Conservation (phyloP, 352 stramenopile genomes). For the Phytophthora tubulina region DNA sequence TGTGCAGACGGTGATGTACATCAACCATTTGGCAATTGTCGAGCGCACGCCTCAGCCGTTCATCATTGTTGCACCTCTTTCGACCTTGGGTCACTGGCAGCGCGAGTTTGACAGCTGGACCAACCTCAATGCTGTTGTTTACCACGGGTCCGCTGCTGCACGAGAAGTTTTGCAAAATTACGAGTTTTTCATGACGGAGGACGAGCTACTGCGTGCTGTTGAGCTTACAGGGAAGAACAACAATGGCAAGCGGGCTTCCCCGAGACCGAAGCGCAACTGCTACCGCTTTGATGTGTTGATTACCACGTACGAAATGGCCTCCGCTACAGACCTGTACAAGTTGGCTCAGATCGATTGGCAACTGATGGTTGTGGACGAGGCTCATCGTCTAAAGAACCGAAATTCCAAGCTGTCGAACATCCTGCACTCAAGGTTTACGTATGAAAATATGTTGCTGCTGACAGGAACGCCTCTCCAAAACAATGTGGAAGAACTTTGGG, state of each 20-base stretch:
- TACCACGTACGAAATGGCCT: slow-evolving; percentile 99
- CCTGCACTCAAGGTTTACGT: slow-evolving; percentile 82
- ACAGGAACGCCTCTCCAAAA: slow-evolving; percentile 93
- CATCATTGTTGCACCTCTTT: slow-evolving; percentile 98
- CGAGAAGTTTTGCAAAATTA: slow-evolving; percentile 93
- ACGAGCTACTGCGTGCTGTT: slow-evolving; percentile 56
- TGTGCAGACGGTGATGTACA: slow-evolving; percentile 95
- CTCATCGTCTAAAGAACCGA: slow-evolving; percentile 98
- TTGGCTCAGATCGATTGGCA: slow-evolving; percentile 95
- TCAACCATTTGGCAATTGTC: slow-evolving; percentile 97
- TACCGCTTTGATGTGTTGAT: slow-evolving; percentile 99
- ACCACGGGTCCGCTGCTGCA: slow-evolving; percentile 95
- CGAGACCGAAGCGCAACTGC: slow-evolving; percentile 59
- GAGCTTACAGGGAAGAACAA: slow-evolving; percentile 38
- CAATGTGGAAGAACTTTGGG: slow-evolving; percentile 96
- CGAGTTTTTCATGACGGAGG: slow-evolving; percentile 93
- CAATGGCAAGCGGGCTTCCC: slow-evolving; percentile 35
- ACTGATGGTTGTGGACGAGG: slow-evolving; percentile 98
- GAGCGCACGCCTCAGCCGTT: slow-evolving; percentile 96
- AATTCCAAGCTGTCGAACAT: slow-evolving; percentile 95
- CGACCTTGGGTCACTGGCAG: slow-evolving; percentile 98
- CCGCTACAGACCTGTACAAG: slow-evolving; percentile 94
- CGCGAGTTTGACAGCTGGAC: slow-evolving; percentile 97
- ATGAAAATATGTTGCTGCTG: slow-evolving; percentile 89
- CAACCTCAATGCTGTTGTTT: slow-evolving; percentile 98